These are phyloP conservation scores for Psilocybe tampanensis DNA, from an alignment of 768 basidiomycete genomes.

Conservation along the genomic window DNA sequence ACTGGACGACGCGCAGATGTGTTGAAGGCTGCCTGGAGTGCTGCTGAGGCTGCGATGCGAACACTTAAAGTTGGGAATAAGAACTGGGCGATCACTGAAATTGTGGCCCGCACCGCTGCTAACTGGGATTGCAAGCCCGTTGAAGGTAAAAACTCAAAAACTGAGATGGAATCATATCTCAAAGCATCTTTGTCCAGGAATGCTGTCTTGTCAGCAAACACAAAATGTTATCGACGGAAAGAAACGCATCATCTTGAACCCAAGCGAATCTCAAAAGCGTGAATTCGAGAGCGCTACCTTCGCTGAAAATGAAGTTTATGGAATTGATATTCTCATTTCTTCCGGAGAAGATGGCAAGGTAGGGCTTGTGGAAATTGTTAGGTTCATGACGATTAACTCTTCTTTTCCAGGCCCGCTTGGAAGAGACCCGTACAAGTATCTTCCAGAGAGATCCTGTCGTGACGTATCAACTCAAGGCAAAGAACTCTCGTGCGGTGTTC, in stretches of 20 bases:
- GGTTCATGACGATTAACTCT: not conserved
- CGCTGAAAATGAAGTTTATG: conserved; percentile 93
- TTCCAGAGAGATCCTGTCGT: conserved; percentile 87
- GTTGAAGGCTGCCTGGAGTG: conserved; percentile 90
- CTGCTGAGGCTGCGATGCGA: conserved; percentile 91
- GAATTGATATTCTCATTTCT: conserved; percentile 89
- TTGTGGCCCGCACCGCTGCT: conserved; percentile 70
- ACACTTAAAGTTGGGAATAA: conserved; percentile 90
- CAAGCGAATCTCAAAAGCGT: conserved; percentile 78
- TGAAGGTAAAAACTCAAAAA: conserved; percentile 62
- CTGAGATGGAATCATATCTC: conserved; percentile 4
- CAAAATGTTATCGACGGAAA: conserved; percentile 95
- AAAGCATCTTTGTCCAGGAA: conserved; percentile 49
- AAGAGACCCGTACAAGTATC: conserved; percentile 90
- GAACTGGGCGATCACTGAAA: conserved; percentile 94
- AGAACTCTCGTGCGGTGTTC: conserved; percentile 95
- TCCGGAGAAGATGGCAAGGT: conserved; percentile 93
- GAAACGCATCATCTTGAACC: conserved; percentile 93
- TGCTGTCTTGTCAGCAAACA: conserved; percentile 94
- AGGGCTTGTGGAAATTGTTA: not conserved
- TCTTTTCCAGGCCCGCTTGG: conserved; percentile 75
- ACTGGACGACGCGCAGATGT: conserved; percentile 90
- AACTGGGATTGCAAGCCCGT: conserved; percentile 89
- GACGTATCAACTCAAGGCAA: conserved; percentile 97
- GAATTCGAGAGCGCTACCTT: conserved; percentile 87